phyloP scores from a whole-genome alignment of 2,329 filamentous ascomycete genomes.

The Fusarium subtropicale region DNA sequence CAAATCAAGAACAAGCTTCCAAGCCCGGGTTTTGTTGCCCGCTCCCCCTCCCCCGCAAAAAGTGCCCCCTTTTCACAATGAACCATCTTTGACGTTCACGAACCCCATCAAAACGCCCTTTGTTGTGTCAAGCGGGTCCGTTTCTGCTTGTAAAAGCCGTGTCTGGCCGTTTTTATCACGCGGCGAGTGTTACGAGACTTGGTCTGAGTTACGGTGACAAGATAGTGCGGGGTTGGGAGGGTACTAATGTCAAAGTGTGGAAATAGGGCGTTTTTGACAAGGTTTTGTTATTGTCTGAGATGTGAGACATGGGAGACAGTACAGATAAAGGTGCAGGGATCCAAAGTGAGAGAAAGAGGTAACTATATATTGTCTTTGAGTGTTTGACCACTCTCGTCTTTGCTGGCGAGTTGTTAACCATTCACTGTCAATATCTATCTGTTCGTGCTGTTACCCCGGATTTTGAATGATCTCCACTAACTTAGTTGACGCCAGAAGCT shows the following conservation, averaged over 20 bases:
- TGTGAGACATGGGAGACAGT: neutral
- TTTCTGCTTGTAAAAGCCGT: slow-evolving; percentile 19
- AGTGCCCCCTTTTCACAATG: neutral
- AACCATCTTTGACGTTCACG: neutral
- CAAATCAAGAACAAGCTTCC: slow-evolving; percentile 21
- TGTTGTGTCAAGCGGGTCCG: slow-evolving; percentile 29
- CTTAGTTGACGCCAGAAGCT: slow-evolving; percentile 28
- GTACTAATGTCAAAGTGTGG: slow-evolving; percentile 25
- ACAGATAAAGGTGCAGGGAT: neutral
- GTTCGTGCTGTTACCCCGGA: slow-evolving; percentile 14
- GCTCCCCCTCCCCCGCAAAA: slow-evolving; percentile 9
- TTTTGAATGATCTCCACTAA: slow-evolving; percentile 18
- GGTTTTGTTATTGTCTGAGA: neutral
- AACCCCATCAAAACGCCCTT: slow-evolving; percentile 30
- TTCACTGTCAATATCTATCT: neutral
- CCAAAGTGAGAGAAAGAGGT: no score
- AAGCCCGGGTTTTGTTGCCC: slow-evolving; percentile 33
- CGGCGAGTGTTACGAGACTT: slow-evolving; percentile 5
- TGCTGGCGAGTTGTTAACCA: neutral
- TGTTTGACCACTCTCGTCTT: neutral
- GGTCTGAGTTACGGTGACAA: slow-evolving; percentile 17
- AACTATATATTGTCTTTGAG: rapidly evolving
- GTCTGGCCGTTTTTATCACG: slow-evolving; percentile 39
- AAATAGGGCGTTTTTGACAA: slow-evolving; percentile 44
- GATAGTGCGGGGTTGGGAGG: slow-evolving; percentile 33